Evolutionary conservation across 1,139 yeast genomes (phyloP), one percentile per base, ranked within the genome.

Genomic region (Candida pseudoviswanathii): DNA sequence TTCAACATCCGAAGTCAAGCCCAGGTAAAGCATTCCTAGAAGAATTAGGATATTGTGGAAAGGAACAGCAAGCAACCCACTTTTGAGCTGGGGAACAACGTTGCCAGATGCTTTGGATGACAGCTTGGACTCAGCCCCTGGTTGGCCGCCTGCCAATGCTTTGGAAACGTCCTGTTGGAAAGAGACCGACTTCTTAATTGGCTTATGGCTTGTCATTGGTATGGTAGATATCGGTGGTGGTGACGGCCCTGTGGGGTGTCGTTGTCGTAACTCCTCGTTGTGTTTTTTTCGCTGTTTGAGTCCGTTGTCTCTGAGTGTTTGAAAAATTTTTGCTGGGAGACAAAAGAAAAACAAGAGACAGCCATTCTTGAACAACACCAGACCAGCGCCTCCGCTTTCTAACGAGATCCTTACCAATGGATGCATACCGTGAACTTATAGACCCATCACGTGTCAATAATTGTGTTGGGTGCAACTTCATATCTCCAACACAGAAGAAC

Each of bases 381-480:
- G 22, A 4, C 11, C 5, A 33, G 9, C 37, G 21, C 9, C 5
- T 36, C 27, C 39, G 21, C 27, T 22, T 16, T 16, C 16, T 16
- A 16, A 16, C 16, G 16, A 21, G 16, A 3, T 4, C n/a, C 40
- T 39, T 27, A 16, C 37, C 31, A 90, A 16, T 92, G 98, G 92
- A 91, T 61, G 86, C 89, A 16, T 89, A 86, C 67, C 84, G 86
- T 57, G 94, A 89, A 66, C 77, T 91, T 60, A 77, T 89, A 45
- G 89, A 85, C 57, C 96, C 97, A 3, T 77, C 96, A 1, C 78
- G 85, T 57, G 91, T 90, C 36, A 67, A 85, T 10, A 83, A 81
- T 55, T 77, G 89, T 46, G 59, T 85, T 29, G 74, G 83, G 4
- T 84, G 92, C 54, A 71, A 83, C 56, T 85, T 91, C 61, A 81